Percentiles rank a stretch among this genome's conserved stretches.
Conservation (phyloP, 495 filamentous ascomycete genomes). For the Penicillium simplicissimum region DNA sequence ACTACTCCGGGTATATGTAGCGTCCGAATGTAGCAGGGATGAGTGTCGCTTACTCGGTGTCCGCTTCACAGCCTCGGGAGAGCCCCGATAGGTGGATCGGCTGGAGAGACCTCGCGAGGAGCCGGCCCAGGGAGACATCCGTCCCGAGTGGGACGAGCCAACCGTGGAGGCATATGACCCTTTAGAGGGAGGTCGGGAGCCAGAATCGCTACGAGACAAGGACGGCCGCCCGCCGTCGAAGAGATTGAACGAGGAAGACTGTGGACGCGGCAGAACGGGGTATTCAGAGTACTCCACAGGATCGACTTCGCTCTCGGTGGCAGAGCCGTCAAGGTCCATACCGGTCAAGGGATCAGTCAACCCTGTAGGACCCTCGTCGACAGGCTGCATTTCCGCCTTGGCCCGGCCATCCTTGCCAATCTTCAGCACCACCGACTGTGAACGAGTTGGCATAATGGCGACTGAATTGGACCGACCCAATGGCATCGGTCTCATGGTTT, state of each 20-base stretch:
- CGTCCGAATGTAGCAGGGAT: slow-evolving; percentile 34
- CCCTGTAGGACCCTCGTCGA: slow-evolving; percentile 46
- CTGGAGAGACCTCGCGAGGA: slow-evolving; percentile 30
- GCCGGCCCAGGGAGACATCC: slow-evolving; percentile 45
- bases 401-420: slow-evolving; percentile 74
- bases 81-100: slow-evolving; percentile 33
- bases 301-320: slow-evolving; percentile 51
- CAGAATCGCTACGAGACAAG: slow-evolving; percentile 54
- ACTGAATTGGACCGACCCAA: slow-evolving; percentile 36
- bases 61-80: slow-evolving; percentile 39
- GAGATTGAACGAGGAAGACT: slow-evolving; percentile 62
- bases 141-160: slow-evolving; percentile 45
- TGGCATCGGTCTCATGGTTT: slow-evolving; percentile 33
- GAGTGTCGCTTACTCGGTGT: slow-evolving; percentile 41
- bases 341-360: slow-evolving; percentile 43
- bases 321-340: slow-evolving; percentile 50
- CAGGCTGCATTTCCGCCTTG: slow-evolving; percentile 65
- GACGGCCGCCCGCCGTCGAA: slow-evolving; percentile 52
- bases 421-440: slow-evolving; percentile 60
- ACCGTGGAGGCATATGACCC: slow-evolving; percentile 50
- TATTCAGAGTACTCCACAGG: slow-evolving; percentile 68
- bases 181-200: slow-evolving; percentile 54
- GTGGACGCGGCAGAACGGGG: slow-evolving; percentile 63
- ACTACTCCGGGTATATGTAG: slow-evolving; percentile 38
- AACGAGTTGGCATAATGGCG: slow-evolving; percentile 37